Conservation (phyloP, 169 alveolate genomes). For the Plasmodium relictum region DNA sequence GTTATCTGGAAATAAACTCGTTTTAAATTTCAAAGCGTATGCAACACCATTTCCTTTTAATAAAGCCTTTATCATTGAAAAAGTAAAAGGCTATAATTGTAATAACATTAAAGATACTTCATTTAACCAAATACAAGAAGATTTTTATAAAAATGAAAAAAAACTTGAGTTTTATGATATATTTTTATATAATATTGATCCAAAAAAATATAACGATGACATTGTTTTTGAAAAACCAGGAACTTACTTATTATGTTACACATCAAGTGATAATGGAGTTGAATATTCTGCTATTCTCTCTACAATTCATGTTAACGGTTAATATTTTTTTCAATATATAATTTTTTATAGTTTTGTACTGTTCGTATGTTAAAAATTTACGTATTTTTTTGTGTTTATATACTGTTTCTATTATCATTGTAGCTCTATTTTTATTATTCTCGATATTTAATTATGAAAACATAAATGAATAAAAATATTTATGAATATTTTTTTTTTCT, state of each 20-base stretch:
- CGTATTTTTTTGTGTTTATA: neutral
- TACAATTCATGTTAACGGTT: slow-evolving; percentile 42
- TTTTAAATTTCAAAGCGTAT: slow-evolving; percentile 14
- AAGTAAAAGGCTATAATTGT: slow-evolving; percentile 26
- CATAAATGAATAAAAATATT: too few relatives aligned
- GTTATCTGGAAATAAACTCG: slow-evolving; percentile 33
- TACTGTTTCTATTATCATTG: neutral
- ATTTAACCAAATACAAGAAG: slow-evolving; percentile 52
- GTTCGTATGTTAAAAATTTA: neutral
- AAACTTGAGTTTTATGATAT: slow-evolving; percentile 40
- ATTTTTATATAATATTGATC: slow-evolving; percentile 30
- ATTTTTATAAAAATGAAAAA: slow-evolving; percentile 37
- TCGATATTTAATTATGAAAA: too few relatives aligned
- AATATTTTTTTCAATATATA: neutral
- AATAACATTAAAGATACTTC: slow-evolving; percentile 44
- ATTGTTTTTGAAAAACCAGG: slow-evolving; percentile 51
- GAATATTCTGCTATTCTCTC: slow-evolving; percentile 41
- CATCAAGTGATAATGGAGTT: slow-evolving; percentile 36
- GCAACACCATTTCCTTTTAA: slow-evolving; percentile 45
- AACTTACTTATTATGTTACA: slow-evolving; percentile 48
- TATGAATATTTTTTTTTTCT: too few relatives aligned
- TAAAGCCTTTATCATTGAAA: slow-evolving; percentile 66
- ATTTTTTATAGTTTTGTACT: neutral
- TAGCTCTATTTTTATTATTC: neutral
- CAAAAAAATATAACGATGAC: slow-evolving; percentile 25